Evolutionary conservation across 2,329 filamentous ascomycete genomes (phyloP).

Genomic region (Epichloe aotearoae): DNA sequence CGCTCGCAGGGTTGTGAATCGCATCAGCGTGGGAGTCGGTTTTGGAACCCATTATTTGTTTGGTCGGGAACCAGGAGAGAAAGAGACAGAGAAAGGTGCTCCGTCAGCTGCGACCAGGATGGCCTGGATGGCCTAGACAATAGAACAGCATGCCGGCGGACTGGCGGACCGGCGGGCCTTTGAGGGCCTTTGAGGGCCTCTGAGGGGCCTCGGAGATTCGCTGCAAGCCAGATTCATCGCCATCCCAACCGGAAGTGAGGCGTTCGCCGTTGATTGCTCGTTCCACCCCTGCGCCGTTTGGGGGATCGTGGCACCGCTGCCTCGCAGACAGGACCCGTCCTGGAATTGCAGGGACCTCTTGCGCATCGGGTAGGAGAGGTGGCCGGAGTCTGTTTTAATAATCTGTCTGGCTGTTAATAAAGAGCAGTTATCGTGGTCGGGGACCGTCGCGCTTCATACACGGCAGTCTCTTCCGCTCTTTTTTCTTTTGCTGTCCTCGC

Average conservation of each 20-base stretch:
- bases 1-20: background rate
- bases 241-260: background rate
- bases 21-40: no score
- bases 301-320: background rate
- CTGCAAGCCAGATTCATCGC: background rate
- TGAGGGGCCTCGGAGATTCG: no score
- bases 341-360: conserved; percentile 1
- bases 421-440: background rate
- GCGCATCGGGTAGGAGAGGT: background rate
- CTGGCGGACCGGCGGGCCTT: no score
- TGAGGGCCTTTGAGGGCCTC: no score
- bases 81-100: no score
- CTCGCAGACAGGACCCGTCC: background rate
- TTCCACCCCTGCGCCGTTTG: conserved; percentile 4
- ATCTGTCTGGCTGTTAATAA: background rate
- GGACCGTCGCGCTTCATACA: background rate
- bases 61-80: no score
- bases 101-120: no score
- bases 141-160: no score
- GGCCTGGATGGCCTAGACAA: no score
- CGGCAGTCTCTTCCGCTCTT: background rate
- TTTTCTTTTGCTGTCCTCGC: background rate
- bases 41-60: no score
- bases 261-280: background rate
- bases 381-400: background rate